Evolutionary conservation across 768 basidiomycete genomes (phyloP).

Genomic region (Postia placenta): DNA sequence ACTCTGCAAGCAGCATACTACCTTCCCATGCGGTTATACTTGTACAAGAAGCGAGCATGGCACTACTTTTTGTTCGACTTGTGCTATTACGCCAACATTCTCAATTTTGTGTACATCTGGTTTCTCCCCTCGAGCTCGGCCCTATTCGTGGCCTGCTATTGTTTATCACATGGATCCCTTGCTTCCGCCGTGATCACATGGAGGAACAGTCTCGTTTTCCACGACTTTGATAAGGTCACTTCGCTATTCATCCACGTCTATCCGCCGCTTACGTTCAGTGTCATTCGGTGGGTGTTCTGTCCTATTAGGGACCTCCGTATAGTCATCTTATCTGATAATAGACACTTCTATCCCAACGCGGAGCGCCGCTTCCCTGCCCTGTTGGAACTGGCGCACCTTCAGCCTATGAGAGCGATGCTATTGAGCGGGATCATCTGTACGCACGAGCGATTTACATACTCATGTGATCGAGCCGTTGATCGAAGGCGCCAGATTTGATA

Average conservation of each 20-base stretch:
- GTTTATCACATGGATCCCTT: constrained; percentile 84
- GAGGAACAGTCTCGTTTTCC: constrained; percentile 98
- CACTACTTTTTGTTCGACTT: constrained; percentile 93
- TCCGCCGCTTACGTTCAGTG: constrained; percentile 84
- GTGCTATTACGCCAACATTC: constrained; percentile 90
- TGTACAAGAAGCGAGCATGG: constrained; percentile 89
- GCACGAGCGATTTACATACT: constrained; percentile 27
- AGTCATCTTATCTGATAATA: constrained; percentile 22
- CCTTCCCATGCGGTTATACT: constrained; percentile 76
- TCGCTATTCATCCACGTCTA: constrained; percentile 95
- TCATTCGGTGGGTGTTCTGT: constrained; percentile 64
- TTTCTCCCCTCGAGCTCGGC: constrained; percentile 68
- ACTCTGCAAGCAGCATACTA: constrained; percentile 73
- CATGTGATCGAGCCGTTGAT: too few relatives aligned
- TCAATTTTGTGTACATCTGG: constrained; percentile 93
- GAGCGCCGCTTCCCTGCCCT: constrained; percentile 84
- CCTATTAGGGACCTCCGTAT: not conserved
- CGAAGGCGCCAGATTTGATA: constrained; percentile 61
- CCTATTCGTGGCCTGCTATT: constrained; percentile 90
- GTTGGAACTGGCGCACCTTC: constrained; percentile 56
- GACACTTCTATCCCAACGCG: constrained; percentile 84
- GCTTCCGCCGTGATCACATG: constrained; percentile 96
- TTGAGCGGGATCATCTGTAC: constrained; percentile 80
- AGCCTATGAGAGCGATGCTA: constrained; percentile 66
- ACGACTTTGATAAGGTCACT: constrained; percentile 94